Conservation (phyloP, 805 yeast species). For the Jamesozyma rosinii region DNA sequence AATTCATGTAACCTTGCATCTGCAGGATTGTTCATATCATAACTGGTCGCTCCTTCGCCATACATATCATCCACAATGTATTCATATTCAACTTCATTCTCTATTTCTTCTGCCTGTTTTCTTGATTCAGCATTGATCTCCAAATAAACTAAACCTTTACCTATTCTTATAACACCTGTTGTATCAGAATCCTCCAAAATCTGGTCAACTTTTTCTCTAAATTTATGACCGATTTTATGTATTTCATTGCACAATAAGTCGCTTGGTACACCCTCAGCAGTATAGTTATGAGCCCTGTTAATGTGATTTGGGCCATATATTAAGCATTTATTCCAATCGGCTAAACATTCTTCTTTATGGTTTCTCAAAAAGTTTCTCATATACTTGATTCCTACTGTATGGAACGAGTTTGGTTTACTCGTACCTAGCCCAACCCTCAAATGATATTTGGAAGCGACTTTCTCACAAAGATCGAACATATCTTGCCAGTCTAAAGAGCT, state of each 20-base stretch:
- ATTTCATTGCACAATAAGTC: slow-evolving; percentile 14
- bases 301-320: slow-evolving; percentile 13
- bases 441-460: slow-evolving; percentile 15
- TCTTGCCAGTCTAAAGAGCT: slow-evolving; percentile 23
- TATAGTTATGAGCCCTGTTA: slow-evolving; percentile 14
- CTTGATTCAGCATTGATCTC: slow-evolving; percentile 12
- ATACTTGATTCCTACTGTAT: slow-evolving; percentile 13
- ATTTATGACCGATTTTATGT: slow-evolving; percentile 11
- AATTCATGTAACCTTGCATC: too few species aligned
- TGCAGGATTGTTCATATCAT: too few species aligned
- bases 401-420: slow-evolving; percentile 9
- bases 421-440: slow-evolving; percentile 26
- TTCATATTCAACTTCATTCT: slow-evolving; percentile 1
- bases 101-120: slow-evolving; percentile 4
- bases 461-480: slow-evolving; percentile 24
- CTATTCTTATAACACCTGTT: slow-evolving; percentile 17
- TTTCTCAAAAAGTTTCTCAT: slow-evolving; percentile 11
- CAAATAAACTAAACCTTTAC: slow-evolving; percentile 19
- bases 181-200: slow-evolving; percentile 14
- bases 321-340: slow-evolving; percentile 24
- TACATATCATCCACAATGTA: neutral
- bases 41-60: too few species aligned
- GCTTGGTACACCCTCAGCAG: slow-evolving; percentile 19
- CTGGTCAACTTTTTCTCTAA: slow-evolving; percentile 13
- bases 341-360: slow-evolving; percentile 16